Conservation (phyloP, 805 yeast species). For the Nakazawaea pomicola region DNA sequence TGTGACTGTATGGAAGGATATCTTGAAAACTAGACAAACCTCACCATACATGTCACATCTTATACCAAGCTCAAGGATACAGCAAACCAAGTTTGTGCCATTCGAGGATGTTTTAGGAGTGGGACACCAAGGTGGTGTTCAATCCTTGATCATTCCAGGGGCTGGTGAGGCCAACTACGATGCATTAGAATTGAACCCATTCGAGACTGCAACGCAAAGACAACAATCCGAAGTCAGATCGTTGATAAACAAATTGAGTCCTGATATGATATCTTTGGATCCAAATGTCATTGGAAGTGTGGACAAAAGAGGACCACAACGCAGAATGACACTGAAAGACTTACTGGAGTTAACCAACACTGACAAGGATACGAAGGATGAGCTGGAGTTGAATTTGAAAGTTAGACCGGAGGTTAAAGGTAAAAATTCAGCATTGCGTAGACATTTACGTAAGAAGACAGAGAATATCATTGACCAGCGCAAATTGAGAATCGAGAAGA, state of each 20-base stretch:
- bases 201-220: conserved; percentile 85
- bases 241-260: conserved; percentile 79
- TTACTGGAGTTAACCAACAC: conserved; percentile 35
- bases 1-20: conserved; percentile 90
- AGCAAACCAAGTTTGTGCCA: conserved; percentile 73
- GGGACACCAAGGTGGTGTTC: conserved; percentile 74
- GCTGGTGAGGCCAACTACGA: conserved; percentile 98
- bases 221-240: conserved; percentile 88
- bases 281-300: conserved; percentile 85
- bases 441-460: conserved; percentile 75
- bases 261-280: conserved; percentile 89
- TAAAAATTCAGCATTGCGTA: conserved; percentile 79
- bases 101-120: conserved; percentile 94
- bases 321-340: conserved; percentile 62
- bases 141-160: conserved; percentile 91
- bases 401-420: conserved; percentile 68
- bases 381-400: conserved; percentile 45
- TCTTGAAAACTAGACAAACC: conserved; percentile 59
- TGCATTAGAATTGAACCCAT: conserved; percentile 90
- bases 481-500: conserved; percentile 68
- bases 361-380: conserved; percentile 30
- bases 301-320: conserved; percentile 58
- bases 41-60: conserved; percentile 92
- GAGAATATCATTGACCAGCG: conserved; percentile 85
- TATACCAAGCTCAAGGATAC: conserved; percentile 70